Conservation (phyloP, 176 grass and related monocot genomes). For the Elymus sibiricus region DNA sequence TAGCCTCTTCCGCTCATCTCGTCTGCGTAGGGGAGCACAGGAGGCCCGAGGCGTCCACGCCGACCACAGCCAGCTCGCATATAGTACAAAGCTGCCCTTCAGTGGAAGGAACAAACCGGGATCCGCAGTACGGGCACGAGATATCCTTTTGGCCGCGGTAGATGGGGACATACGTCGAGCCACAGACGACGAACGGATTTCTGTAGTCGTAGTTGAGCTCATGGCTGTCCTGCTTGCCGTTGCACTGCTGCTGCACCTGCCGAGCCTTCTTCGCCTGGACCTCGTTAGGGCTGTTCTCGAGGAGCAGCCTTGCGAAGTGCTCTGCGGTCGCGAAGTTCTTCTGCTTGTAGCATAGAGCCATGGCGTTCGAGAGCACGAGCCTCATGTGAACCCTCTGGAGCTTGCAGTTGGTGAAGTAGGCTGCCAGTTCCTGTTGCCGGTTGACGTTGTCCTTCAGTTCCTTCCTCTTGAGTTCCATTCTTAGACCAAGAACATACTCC, state of each 20-base stretch:
- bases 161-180: conserved; percentile 75
- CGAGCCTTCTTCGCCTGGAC: conserved; percentile 75
- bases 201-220: conserved; percentile 90
- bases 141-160: conserved; percentile 97
- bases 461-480: conserved; percentile 84
- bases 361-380: conserved; percentile 75
- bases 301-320: conserved; percentile 85
- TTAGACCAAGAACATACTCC: conserved; percentile 90
- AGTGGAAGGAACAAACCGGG: conserved; percentile 55
- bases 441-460: conserved; percentile 64
- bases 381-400: conserved; percentile 90
- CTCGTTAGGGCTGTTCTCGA: conserved; percentile 78
- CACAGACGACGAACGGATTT: conserved; percentile 95
- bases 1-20: conserved; percentile 57
- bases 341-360: conserved; percentile 74
- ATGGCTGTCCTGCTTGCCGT: conserved; percentile 52
- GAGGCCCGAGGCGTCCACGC: conserved; percentile 85
- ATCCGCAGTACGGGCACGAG: conserved; percentile 80
- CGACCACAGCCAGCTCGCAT: conserved; percentile 74
- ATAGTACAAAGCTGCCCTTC: conserved; percentile 92
- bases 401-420: conserved; percentile 98
- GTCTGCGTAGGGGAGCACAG: conserved; percentile 79
- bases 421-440: conserved; percentile 82
- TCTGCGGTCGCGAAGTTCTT: conserved; percentile 68
- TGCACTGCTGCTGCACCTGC: conserved; percentile 65